Percentiles rank a stretch among this genome's conserved stretches.
These are phyloP conservation scores for Schizochytrium sp. DNA, from an alignment of 108 stramenopile genomes.

Conservation along the genomic window DNA sequence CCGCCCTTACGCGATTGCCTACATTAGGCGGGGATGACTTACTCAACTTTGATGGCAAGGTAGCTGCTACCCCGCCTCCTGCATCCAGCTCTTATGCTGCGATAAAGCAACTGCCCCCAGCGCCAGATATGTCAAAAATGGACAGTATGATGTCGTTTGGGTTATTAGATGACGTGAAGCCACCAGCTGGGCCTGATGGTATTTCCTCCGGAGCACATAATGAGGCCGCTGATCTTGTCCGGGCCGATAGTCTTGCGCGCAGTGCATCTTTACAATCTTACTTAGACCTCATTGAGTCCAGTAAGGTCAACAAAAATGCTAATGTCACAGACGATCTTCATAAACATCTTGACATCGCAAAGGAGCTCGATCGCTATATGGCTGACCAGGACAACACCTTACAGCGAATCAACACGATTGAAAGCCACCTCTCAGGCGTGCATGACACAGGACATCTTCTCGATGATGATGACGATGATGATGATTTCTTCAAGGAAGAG, in stretches of 20 bases:
- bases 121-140: not conserved
- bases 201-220: not conserved
- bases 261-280: constrained; percentile 8
- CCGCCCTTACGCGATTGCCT: not conserved
- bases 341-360: constrained; percentile 6
- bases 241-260: not conserved
- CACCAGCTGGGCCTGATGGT: not conserved
- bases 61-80: not conserved
- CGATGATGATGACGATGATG: too few species aligned
- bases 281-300: constrained; percentile 21
- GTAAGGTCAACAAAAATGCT: not conserved
- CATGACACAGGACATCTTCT: not conserved
- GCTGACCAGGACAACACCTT: constrained; percentile 41
- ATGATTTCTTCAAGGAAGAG: too few species aligned
- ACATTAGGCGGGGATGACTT: not conserved
- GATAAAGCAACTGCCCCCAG: not conserved
- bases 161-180: not conserved
- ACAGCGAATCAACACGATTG: constrained; percentile 1
- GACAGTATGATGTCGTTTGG: not conserved
- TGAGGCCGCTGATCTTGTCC: not conserved
- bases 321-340: not conserved
- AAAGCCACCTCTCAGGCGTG: not conserved
- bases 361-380: constrained; percentile 12
- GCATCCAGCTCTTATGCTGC: not conserved
- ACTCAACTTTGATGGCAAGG: not conserved